These are phyloP conservation scores for Pleurozium schreberi DNA, from an alignment of 225 moss, liverwort and hornwort genomes.

Conservation along the genomic window DNA sequence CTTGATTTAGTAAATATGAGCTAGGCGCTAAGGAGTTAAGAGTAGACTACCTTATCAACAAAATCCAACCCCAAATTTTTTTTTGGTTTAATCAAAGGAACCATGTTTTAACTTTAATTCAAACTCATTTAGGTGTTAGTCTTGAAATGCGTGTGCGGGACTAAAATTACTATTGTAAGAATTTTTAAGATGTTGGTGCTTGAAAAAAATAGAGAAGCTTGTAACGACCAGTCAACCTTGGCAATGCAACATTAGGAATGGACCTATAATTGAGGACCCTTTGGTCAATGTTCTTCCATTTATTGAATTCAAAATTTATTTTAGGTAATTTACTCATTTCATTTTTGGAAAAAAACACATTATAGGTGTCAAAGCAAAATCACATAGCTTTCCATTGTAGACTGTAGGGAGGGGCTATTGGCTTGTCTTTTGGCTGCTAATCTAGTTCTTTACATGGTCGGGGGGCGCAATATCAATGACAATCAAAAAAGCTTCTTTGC, in stretches of 20 bases:
- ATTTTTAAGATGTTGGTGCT: not conserved
- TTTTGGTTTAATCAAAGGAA: not conserved
- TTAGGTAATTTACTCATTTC: not conserved
- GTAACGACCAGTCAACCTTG: not conserved
- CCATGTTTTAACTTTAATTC: not conserved
- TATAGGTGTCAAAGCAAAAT: not conserved
- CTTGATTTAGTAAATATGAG: too few species aligned
- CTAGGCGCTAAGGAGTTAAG: too few species aligned
- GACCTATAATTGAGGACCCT: accelerated
- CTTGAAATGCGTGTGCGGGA: accelerated
- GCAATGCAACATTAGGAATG: not conserved
- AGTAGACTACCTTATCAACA: too few species aligned
- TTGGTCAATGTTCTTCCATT: not conserved
- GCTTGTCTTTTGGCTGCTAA: not conserved
- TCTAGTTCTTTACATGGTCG: not conserved
- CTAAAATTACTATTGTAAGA: not conserved
- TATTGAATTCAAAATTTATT: not conserved
- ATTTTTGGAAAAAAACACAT: not conserved
- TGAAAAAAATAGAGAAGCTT: not conserved
- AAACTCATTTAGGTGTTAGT: not conserved
- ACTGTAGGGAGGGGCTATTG: not conserved
- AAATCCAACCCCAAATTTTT: too few species aligned
- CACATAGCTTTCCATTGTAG: not conserved
- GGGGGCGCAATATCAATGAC: not conserved
- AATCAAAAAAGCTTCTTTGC: not conserved